Conservation (phyloP, 2,329 filamentous ascomycete genomes). For the Dactylellina haptotyla region DNA sequence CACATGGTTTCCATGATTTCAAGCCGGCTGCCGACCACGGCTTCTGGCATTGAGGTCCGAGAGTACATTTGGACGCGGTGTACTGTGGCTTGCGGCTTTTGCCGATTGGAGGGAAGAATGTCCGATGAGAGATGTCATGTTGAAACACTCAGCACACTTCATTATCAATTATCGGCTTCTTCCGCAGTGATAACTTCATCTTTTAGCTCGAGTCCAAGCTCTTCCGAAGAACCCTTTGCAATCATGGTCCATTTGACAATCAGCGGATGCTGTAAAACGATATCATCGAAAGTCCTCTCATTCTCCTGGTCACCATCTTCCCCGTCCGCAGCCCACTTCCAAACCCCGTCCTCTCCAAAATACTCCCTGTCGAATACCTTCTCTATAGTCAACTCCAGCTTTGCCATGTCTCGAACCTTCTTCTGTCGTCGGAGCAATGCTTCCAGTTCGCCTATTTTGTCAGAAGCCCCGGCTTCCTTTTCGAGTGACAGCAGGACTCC, state of each 20-base stretch:
- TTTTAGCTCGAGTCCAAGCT: constrained; percentile 61
- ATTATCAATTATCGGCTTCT: constrained; percentile 9
- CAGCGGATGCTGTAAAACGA: constrained; percentile 75
- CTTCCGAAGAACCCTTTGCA: constrained; percentile 62
- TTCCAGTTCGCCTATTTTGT: constrained; percentile 60
- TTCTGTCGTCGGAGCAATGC: constrained; percentile 61
- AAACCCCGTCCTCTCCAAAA: constrained; percentile 76
- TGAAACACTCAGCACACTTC: neutral
- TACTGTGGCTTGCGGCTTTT: no score
- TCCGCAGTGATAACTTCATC: constrained; percentile 15
- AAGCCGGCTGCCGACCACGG: no score
- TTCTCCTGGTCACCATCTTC: constrained; percentile 62
- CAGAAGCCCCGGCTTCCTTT: neutral
- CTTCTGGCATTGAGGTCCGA: no score
- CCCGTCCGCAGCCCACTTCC: constrained; percentile 71
- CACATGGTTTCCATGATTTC: no score
- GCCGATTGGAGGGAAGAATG: no score
- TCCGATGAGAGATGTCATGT: neutral
- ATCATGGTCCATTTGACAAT: constrained; percentile 70
- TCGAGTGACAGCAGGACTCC: constrained; percentile 32
- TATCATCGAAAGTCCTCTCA: constrained; percentile 67
- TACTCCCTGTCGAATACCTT: constrained; percentile 73
- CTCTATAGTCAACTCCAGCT: constrained; percentile 70
- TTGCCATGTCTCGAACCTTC: constrained; percentile 64
- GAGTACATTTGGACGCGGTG: no score